phyloP scores from a whole-genome alignment of 352 stramenopile species.

The Phytophthora tubulina region DNA sequence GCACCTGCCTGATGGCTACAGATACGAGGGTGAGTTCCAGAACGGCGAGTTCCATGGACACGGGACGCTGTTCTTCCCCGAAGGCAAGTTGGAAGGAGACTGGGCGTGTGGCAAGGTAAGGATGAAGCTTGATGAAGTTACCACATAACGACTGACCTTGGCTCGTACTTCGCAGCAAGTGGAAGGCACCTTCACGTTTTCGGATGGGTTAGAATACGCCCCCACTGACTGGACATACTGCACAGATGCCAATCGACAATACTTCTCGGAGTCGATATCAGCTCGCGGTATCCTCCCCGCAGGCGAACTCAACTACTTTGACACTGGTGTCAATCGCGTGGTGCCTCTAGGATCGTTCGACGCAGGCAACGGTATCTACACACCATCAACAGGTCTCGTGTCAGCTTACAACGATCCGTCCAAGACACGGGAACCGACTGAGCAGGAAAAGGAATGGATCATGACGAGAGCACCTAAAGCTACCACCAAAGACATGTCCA shows the following conservation, averaged over 20 bases:
- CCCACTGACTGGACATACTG: slow-evolving; percentile 74
- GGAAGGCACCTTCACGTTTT: slow-evolving; percentile 81
- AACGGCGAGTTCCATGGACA: slow-evolving; percentile 85
- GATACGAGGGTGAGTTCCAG: slow-evolving; percentile 85
- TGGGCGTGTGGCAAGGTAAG: slow-evolving; percentile 78
- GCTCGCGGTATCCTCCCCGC: slow-evolving; percentile 59
- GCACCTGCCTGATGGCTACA: slow-evolving; percentile 65
- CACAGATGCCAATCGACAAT: slow-evolving; percentile 67
- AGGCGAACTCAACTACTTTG: slow-evolving; percentile 78
- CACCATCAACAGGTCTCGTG: slow-evolving; percentile 63
- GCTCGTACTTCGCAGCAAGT: slow-evolving; percentile 55
- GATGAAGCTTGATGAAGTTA: background rate
- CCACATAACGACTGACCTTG: background rate
- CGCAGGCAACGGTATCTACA: slow-evolving; percentile 81
- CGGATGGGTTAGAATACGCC: slow-evolving; percentile 75
- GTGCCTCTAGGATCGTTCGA: slow-evolving; percentile 80
- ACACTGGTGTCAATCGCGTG: slow-evolving; percentile 68
- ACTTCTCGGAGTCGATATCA: slow-evolving; percentile 73
- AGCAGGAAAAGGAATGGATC: slow-evolving; percentile 75
- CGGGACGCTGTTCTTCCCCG: slow-evolving; percentile 74
- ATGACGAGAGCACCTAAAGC: slow-evolving; percentile 65
- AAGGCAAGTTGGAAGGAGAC: slow-evolving; percentile 73
- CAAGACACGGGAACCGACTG: slow-evolving; percentile 57
- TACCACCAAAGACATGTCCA: slow-evolving; percentile 77
- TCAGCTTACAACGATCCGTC: slow-evolving; percentile 62